Base-by-base conservation (phyloP, 2,329 filamentous ascomycete species). In the Pseudocercospora eumusae region DNA sequence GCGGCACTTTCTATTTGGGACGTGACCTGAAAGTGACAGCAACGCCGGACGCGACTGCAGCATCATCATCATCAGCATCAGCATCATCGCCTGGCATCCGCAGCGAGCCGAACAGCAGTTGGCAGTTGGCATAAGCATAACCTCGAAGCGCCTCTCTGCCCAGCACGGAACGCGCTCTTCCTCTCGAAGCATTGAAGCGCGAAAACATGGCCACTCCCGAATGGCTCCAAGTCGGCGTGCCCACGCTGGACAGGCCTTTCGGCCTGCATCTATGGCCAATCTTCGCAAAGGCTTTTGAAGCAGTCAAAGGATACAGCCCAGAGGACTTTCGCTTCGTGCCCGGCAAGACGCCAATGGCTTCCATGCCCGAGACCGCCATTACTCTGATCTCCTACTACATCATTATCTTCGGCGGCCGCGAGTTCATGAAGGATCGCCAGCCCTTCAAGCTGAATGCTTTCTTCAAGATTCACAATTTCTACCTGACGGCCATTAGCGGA, bases 401-500 rank as follows among this genome's bases (percentile, higher is more conserved):
- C 69, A 82, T 96, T 80, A 95, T 98, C 74, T 96, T 98, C 70
- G 93, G 93, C 67, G 95, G 93, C 63, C 86, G 93, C 68, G 91
- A 96, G 79, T 76, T 92, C 71, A 98, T 99, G 95, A 91, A 91
- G 80, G 88, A 90, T 74, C 86, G 91, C 66, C 84, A 88, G 75
- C 84, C 93, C 21, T 89, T 95, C 81, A 91, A 96, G 84, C 86
- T 98, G 74, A 95, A 91, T 82, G 82, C 84, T 15, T 82, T 95
- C 62, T 98, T 98, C 84, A 90, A 96, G 81, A 85, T 97, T 75
- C 93, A 99, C 86, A 99, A 99, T 84, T 89, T 98, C 73, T 88
- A 93, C 81, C 83, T 99, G 75, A 98, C 93, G 53, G 81, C 86
- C 69, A 91, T 97, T 81, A 96, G 91, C 76, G 89, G 81, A 63